Base-by-base conservation (phyloP, 148 eudicot genomes). In the Rhododendron griersonianum region DNA sequence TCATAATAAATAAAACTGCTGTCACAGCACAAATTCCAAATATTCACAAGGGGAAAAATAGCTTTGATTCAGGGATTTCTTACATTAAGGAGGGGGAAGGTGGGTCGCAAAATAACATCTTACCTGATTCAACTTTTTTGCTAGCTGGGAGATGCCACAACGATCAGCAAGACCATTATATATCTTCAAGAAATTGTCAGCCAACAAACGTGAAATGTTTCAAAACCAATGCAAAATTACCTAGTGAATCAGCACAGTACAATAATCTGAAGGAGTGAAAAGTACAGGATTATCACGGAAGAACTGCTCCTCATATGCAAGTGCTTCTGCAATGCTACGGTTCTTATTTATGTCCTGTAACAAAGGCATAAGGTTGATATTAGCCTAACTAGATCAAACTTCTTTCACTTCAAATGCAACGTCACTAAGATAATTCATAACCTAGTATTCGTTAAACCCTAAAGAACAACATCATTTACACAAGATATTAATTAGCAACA, bases 61-160 rank as follows among this genome's bases (percentile, higher is more conserved):
- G 7, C 41, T 74, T 15, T 74, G 39, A 74, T 33, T 5, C 21
- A 16, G 35, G 78, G 78, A 15, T 74, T 74, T 74, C 44, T 35
- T 33, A 15, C 21, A 74, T 16, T 2, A 28, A 35, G 45, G 44
- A 74, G 45, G 41, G 77, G 78, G 23, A 35, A 35, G 78, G 78
- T 30, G 44, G 77, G 41, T 74, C 9, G 45, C 15, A 74, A 35
- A 74, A 74, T 35, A 35, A 6, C 44, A 33, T 30, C 78, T 28
- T 28, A 91, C 93, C 90, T 90, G 91, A 73, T 90, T 91, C 71
- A 91, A 81, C 88, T 91, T 91, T 87, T 87, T 91, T 69, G 93
- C 91, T 81, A 91, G 85, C 83, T 89, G 90, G 63, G 92, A 91
- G 86, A 91, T 85, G 79, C 93, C 93, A 69, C 93, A 91, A 18